Evolutionary conservation across 805 yeast species (phyloP), one percentile per base, ranked within the genome.

Genomic region (Blastobotrys americana): DNA sequence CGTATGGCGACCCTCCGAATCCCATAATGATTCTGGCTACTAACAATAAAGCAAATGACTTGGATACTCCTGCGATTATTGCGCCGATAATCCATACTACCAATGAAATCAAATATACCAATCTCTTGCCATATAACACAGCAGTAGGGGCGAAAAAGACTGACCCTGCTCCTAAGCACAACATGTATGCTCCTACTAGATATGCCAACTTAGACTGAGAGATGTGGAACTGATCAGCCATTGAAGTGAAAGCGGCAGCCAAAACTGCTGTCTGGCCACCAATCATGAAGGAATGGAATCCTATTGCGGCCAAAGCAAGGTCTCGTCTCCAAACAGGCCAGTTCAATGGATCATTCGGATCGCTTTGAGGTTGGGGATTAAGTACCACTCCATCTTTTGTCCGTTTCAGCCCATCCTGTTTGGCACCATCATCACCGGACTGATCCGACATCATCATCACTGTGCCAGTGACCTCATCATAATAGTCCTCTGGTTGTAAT

Each of bases 301-400:
- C 82, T 27, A 78, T 69, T 15, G 71, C 72, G 8, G 68, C 51
- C 34, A 78, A 60, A 5, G 81, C 75, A 39, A 75, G 47, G 48
- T 78, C 83, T 22, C 81, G 64, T 34, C 75, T 66, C 77, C 80
- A 74, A 5, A 69, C 53, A 1, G 83, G 81, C 84, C 84, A 77
- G 53, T 78, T 79, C 34, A 78, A 64, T 2, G 84, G 84, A 50
- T 78, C 84, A 53, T 79, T 77, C 3, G 81, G 80, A 49, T 73
- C 66, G 51, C 77, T 75, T 33, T 74, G 76, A 3, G 84, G 84
- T 56, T 78, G 84, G 0, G 84, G 84, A 44, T 68, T 61, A 28
- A 79, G 60, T 27, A 78, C 69, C 18, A 78, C 60, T 1, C 83
- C 83, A 3, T 59, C 56, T 5, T 64, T 57, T 3, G 75, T 71